A percentile compares a stretch with the other conserved stretches of the same genome.
phyloP scores from a whole-genome alignment of 2,329 filamentous ascomycete genomes.

The Aspergillus ruber region DNA sequence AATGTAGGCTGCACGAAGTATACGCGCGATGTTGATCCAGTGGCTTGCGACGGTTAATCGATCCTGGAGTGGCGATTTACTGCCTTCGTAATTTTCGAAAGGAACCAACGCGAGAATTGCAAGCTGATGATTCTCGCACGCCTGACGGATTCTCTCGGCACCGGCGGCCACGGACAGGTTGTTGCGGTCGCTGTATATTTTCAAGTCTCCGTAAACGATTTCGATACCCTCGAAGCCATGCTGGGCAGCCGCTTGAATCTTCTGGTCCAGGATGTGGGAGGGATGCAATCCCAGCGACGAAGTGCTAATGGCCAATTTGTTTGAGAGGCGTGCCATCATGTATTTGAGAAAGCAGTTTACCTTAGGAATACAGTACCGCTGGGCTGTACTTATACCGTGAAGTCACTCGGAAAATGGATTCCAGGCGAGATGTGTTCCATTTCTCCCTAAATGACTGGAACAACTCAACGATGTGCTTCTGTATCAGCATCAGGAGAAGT shows the following conservation, averaged over 20 bases:
- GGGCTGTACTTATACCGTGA: not conserved
- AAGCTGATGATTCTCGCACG: slow-evolving; percentile 15
- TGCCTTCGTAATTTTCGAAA: slow-evolving; percentile 34
- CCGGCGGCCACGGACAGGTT: slow-evolving; percentile 12
- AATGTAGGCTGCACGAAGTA: slow-evolving; percentile 20
- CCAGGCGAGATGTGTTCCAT: not conserved
- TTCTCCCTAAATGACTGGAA: no score
- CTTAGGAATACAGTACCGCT: not conserved
- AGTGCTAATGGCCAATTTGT: slow-evolving; percentile 24
- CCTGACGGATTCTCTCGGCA: slow-evolving; percentile 11
- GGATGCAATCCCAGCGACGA: slow-evolving; percentile 25
- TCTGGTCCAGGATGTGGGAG: slow-evolving; percentile 23
- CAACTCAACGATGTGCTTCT: no score
- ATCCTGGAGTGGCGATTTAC: slow-evolving; percentile 16
- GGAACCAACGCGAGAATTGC: slow-evolving; percentile 25
- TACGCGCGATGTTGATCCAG: slow-evolving; percentile 26
- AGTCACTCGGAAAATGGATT: not conserved
- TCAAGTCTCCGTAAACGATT: slow-evolving; percentile 26
- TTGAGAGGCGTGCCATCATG: slow-evolving; percentile 4
- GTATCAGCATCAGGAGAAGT: no score
- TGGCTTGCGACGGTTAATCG: slow-evolving; percentile 21
- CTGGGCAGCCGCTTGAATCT: slow-evolving; percentile 20
- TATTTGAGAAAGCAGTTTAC: not conserved
- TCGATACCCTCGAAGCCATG: slow-evolving; percentile 25
- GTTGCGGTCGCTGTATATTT: slow-evolving; percentile 13